Evolutionary conservation across 2,329 filamentous ascomycete species (phyloP), one percentile per base, ranked within the genome.

Genomic region (Nemania abortiva): DNA sequence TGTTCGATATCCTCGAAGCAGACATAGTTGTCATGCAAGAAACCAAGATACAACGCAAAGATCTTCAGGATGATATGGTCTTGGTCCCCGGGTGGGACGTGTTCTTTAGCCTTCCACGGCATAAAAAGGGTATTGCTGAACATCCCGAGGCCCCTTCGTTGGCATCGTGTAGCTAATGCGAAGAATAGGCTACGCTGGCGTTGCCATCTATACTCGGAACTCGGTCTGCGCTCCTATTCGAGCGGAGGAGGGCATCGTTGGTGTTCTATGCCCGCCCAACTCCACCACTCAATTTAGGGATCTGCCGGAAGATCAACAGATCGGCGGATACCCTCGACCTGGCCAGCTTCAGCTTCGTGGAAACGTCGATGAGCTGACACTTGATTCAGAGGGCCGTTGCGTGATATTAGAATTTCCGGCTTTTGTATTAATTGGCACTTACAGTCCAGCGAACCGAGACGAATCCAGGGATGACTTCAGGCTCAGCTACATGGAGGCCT

Each of bases 11-110:
- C 52, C 87, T 99, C 6, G 92, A 96, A 79, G 90, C 95, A 62
- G 96, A 99, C 79, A 96, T 99, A 72, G 90, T 98, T 20, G 87
- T 98, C 67, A 94, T 98, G 84, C 96, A 99, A 80, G 96, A 98
- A 81, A 91, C 94, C 52, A 99, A 98, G 82, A 98, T 98, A 49
- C 96, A 98, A 78, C 88, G 92, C 66, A 97, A 97, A 78, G 95
- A 98, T 74, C 84, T 99, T 1, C 87, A 86, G 49, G 96, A 98
- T 85, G 96, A 98, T 75, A 98, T 98, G 94, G 95, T 98, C 10
- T 84, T 98, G 39, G 90, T 98, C 0, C 90, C 93, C 0, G 96
- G 96, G 13, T 99, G 95, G 95, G 96, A 99, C 79, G 95, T 95
- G 72, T 97, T 91, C 81, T 98, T 98, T 82, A 98, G 94, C 78